Evolutionary conservation across 1,139 yeast genomes (phyloP).

Genomic region (Debaryomyces subglobosus): DNA sequence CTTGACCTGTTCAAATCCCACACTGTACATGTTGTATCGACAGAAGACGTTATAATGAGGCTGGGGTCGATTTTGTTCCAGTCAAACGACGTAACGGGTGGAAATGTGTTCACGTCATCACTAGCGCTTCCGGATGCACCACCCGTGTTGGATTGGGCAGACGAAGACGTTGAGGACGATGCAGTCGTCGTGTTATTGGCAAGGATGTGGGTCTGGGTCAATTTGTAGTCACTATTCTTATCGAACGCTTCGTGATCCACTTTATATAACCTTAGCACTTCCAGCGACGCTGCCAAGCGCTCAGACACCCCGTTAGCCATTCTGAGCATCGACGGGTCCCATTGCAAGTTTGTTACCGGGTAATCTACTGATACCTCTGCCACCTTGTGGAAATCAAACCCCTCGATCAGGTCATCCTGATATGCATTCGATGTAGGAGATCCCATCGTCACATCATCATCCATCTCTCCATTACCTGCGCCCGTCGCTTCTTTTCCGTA

Average conservation of each 20-base stretch:
- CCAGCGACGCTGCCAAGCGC: slow-evolving; percentile 69
- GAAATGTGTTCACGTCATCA: slow-evolving; percentile 53
- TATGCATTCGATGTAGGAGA: slow-evolving; percentile 9
- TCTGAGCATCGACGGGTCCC: slow-evolving; percentile 61
- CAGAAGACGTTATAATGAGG: slow-evolving; percentile 78
- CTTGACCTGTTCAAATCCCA: slow-evolving; percentile 72
- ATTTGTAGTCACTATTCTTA: slow-evolving; percentile 34
- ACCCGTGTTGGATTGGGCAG: slow-evolving; percentile 8
- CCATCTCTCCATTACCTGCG: slow-evolving; percentile 7
- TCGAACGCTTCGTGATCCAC: slow-evolving; percentile 38
- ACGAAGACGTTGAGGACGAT: slow-evolving; percentile 13
- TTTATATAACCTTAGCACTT: slow-evolving; percentile 69
- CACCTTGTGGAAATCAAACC: slow-evolving; percentile 49
- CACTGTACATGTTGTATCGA: slow-evolving; percentile 95
- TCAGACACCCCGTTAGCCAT: slow-evolving; percentile 29
- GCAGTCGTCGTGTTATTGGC: slow-evolving; percentile 40
- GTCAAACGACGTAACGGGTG: slow-evolving; percentile 91
- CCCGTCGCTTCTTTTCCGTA: slow-evolving; percentile 27
- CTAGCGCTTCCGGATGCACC: slow-evolving; percentile 9
- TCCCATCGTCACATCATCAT: slow-evolving; percentile 3
- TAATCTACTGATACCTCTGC: slow-evolving; percentile 61
- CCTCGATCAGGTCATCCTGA: slow-evolving; percentile 30
- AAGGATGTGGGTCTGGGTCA: slow-evolving; percentile 43
- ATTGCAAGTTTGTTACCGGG: slow-evolving; percentile 69
- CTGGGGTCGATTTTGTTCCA: slow-evolving; percentile 82